A percentile compares a stretch with the other conserved stretches of the same genome.
These are phyloP conservation scores for Quercus ilex DNA, from an alignment of 306 rosid species.

Conservation along the genomic window DNA sequence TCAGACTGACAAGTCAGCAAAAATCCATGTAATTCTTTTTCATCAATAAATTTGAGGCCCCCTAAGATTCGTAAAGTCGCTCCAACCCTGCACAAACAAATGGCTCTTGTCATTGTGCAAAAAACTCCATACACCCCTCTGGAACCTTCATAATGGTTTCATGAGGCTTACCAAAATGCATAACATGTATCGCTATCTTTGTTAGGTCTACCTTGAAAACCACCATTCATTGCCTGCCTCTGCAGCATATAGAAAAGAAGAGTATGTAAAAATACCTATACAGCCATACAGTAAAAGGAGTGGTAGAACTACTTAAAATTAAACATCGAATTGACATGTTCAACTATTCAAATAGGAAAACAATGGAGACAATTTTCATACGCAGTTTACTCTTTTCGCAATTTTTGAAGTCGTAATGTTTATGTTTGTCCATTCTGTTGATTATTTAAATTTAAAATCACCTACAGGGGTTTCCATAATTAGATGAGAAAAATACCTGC, in stretches of 20 bases:
- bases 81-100: constrained; percentile 64
- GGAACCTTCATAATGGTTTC: constrained; percentile 8
- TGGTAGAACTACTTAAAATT: not conserved
- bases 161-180: constrained; percentile 77
- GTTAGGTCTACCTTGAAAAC: constrained; percentile 93
- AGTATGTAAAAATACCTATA: not conserved
- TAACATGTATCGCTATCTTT: constrained; percentile 84
- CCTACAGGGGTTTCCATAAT: not conserved
- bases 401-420: not conserved
- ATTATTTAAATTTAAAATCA: constrained; percentile 1
- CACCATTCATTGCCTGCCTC: constrained; percentile 85
- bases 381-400: not conserved
- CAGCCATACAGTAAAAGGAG: not conserved
- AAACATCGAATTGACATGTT: not conserved
- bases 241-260: constrained; percentile 33
- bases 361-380: constrained; percentile 15
- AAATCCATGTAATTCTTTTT: constrained; percentile 55
- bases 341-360: not conserved
- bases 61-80: constrained; percentile 71
- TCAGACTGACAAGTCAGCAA: constrained; percentile 69
- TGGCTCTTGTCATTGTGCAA: constrained; percentile 26
- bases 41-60: constrained; percentile 57
- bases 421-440: not conserved
- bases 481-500: constrained; percentile 49
- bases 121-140: constrained; percentile 5